Percentiles rank a stretch among this genome's conserved stretches.
These are phyloP conservation scores for Aphanoascus verrucosus DNA, from an alignment of 2,329 filamentous ascomycete species.

Conservation along the genomic window DNA sequence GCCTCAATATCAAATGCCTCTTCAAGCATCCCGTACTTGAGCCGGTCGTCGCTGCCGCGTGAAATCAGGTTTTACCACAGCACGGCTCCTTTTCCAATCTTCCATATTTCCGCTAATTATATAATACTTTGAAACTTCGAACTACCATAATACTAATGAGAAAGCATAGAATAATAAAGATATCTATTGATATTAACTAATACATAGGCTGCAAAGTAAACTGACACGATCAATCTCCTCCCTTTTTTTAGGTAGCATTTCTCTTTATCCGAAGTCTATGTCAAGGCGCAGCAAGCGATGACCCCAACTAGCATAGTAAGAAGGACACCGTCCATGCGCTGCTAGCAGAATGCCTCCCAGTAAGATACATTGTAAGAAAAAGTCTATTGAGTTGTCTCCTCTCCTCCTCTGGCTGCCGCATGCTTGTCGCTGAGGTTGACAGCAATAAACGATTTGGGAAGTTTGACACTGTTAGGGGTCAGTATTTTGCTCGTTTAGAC, in stretches of 20 bases:
- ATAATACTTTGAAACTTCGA: neutral
- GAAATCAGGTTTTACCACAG: too few relatives aligned
- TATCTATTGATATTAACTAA: neutral
- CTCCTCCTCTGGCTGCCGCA: slow-evolving; percentile 18
- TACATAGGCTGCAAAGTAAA: neutral
- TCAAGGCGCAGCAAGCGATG: neutral
- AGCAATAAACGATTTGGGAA: slow-evolving; percentile 42
- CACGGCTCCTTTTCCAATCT: too few relatives aligned
- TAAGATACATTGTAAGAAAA: neutral
- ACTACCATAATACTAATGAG: neutral
- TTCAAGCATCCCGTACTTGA: too few relatives aligned
- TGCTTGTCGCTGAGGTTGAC: slow-evolving; percentile 44
- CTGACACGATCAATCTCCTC: neutral
- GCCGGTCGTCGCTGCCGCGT: too few relatives aligned
- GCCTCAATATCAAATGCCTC: too few relatives aligned
- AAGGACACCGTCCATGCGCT: neutral
- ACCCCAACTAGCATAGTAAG: neutral
- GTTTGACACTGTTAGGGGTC: slow-evolving; percentile 35
- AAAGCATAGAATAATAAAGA: neutral
- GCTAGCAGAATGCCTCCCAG: slow-evolving; percentile 2
- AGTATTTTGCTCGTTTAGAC: neutral
- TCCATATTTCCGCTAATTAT: too few relatives aligned
- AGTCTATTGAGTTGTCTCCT: neutral
- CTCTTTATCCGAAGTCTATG: neutral
- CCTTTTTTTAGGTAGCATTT: neutral